phyloP scores from a whole-genome alignment of 805 yeast genomes.

The Komagataella populi region DNA sequence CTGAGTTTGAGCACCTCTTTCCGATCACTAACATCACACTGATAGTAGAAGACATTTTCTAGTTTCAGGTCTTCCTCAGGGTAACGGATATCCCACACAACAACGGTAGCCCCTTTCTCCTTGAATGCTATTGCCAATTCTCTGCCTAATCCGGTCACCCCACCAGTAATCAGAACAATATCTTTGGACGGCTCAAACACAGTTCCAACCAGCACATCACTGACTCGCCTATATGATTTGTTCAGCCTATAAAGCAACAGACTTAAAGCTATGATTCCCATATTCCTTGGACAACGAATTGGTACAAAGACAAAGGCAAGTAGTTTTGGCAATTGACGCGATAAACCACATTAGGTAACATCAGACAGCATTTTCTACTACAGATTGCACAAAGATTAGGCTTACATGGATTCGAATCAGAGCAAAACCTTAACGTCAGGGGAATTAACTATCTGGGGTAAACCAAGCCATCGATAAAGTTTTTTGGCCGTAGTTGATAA shows the following conservation, averaged over 20 bases:
- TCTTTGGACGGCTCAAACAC: constrained; percentile 40
- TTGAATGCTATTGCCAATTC: constrained; percentile 39
- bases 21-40: constrained; percentile 58
- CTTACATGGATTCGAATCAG: background rate
- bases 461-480: background rate
- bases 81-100: constrained; percentile 48
- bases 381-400: background rate
- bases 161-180: constrained; percentile 73
- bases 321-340: background rate
- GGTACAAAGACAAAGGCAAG: constrained; percentile 1
- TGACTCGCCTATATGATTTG: constrained; percentile 13
- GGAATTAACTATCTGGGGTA: background rate
- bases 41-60: constrained; percentile 35
- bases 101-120: constrained; percentile 32
- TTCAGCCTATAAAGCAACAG: constrained; percentile 12
- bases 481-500: background rate
- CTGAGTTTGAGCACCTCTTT: constrained; percentile 28
- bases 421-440: background rate
- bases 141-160: constrained; percentile 64
- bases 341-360: background rate
- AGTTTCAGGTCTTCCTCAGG: constrained; percentile 15
- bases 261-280: background rate
- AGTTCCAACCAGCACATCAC: constrained; percentile 33
- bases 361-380: background rate
- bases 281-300: background rate